Base-by-base conservation (phyloP, 768 basidiomycete species). In the Leccinum olivaceopallidum region DNA sequence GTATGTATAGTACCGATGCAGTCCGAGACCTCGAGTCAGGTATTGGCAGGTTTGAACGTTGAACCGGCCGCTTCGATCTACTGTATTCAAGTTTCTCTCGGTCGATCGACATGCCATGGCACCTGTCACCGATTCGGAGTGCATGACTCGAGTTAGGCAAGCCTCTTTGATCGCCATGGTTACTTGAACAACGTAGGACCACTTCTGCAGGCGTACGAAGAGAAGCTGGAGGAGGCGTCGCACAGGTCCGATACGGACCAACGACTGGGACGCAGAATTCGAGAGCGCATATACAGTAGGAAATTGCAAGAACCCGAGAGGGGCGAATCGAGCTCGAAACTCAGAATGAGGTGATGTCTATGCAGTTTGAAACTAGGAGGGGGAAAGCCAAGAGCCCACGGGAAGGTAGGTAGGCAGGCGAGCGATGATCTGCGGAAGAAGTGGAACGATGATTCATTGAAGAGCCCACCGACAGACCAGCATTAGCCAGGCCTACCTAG, bases 201-300 rank as follows among this genome's bases (percentile, higher is more conserved):
- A 4, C 1, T 24, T 2, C 30, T 32, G 4, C 81, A 84, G 62
- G 83, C 78, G 1, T 80, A 76, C 55, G 68, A 77, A 1, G 81
- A 84, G 55, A 85, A 85, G 62, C 24, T 62, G 28, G 65, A 76
- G 12, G 44, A 61, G 44, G 37, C 57, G 52, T 39, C n/a, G n/a
- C n/a, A n/a, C n/a, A 6, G 53, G 32, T 42, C 55, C 59, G 7
- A 50, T 47, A 22, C 64, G 64, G 20, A 57, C 72, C 5, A 58
- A 48, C 12, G 39, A 59, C 8, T 75, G 72, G 73, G 73, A 75
- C 22, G 61, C 61, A 42, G 67, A 75, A 37, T 60, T 75, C 55
- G 72, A 73, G 6, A 42, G 12, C 1, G 63, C 63, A 0, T 63
- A 66, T 42, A 30, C 28, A 9, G 28, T 8, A 39, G 55, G 10